These are phyloP conservation scores for Alternaria viburni DNA, from an alignment of 2,329 filamentous ascomycete genomes.

Conservation along the genomic window DNA sequence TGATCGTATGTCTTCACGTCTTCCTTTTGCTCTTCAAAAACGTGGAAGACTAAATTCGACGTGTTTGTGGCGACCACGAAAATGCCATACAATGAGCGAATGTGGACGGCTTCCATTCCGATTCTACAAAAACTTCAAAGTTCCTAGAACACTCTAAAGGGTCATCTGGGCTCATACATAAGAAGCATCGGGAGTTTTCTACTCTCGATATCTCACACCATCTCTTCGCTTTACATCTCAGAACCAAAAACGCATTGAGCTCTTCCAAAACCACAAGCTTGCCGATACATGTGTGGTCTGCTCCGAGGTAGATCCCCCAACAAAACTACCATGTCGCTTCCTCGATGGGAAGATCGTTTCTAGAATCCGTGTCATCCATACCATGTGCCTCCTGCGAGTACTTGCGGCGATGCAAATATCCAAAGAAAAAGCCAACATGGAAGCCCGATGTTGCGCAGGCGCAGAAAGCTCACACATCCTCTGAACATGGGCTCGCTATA, in stretches of 20 bases:
- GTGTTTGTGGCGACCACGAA: too few relatives aligned
- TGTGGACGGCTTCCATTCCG: too few relatives aligned
- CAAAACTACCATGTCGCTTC: not conserved
- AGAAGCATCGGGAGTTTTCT: not conserved
- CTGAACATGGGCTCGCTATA: not conserved
- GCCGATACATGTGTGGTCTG: not conserved
- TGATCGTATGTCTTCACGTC: too few relatives aligned
- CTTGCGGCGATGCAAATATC: not conserved
- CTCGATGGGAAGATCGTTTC: not conserved
- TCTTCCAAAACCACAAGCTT: not conserved
- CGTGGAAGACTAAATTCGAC: too few relatives aligned
- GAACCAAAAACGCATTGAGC: not conserved
- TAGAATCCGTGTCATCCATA: not conserved
- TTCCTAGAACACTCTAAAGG: too few relatives aligned
- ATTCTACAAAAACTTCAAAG: too few relatives aligned
- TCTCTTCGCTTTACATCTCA: not conserved
- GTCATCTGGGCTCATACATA: too few relatives aligned
- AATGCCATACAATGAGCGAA: too few relatives aligned
- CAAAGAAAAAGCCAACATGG: not conserved
- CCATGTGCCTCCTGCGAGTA: not conserved
- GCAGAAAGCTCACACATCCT: not conserved
- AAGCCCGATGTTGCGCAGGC: not conserved
- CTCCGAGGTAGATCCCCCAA: not conserved
- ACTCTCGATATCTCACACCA: not conserved
- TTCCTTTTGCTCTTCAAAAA: not conserved